A percentile compares a stretch with the other conserved stretches of the same genome.
These are phyloP conservation scores for Kurtzmaniella natalensis DNA, from an alignment of 1,139 yeast genomes.

Conservation along the genomic window DNA sequence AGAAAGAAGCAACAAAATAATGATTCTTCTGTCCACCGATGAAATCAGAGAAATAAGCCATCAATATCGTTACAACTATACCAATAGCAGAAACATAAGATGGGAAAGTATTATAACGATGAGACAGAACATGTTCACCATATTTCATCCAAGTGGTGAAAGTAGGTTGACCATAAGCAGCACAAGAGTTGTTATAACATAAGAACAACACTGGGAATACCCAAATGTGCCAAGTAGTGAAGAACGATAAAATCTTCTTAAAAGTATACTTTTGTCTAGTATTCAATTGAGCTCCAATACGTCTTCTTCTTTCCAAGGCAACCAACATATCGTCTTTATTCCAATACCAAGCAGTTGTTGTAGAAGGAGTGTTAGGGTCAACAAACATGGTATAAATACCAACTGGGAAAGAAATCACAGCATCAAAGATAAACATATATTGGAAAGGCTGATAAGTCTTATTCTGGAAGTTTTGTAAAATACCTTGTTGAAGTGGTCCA, in stretches of 20 bases:
- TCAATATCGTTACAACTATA: slow-evolving; percentile 33
- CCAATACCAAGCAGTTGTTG: slow-evolving; percentile 36
- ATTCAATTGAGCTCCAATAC: slow-evolving; percentile 43
- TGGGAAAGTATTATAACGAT: slow-evolving; percentile 45
- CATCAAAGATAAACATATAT: slow-evolving; percentile 38
- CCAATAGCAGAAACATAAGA: slow-evolving; percentile 43
- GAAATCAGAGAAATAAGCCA: slow-evolving; percentile 42
- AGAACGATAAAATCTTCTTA: slow-evolving; percentile 35
- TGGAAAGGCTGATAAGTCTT: slow-evolving; percentile 28
- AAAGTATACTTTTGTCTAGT: slow-evolving; percentile 40
- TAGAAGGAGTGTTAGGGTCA: slow-evolving; percentile 37
- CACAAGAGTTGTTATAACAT: slow-evolving; percentile 45
- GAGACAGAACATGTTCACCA: slow-evolving; percentile 33
- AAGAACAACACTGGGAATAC: slow-evolving; percentile 47
- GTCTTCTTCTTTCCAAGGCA: slow-evolving; percentile 38
- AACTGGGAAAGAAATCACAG: slow-evolving; percentile 32
- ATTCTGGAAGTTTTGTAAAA: slow-evolving; percentile 25
- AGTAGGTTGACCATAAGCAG: slow-evolving; percentile 43
- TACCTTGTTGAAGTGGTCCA: slow-evolving; percentile 35
- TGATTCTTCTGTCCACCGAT: slow-evolving; percentile 39
- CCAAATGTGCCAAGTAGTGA: slow-evolving; percentile 46
- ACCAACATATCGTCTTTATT: slow-evolving; percentile 29
- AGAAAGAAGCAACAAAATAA: slow-evolving; percentile 31
- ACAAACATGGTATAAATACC: slow-evolving; percentile 32
- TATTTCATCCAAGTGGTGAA: slow-evolving; percentile 52